Base-by-base conservation (phyloP, 805 yeast species). In the Candida nemodendra region DNA sequence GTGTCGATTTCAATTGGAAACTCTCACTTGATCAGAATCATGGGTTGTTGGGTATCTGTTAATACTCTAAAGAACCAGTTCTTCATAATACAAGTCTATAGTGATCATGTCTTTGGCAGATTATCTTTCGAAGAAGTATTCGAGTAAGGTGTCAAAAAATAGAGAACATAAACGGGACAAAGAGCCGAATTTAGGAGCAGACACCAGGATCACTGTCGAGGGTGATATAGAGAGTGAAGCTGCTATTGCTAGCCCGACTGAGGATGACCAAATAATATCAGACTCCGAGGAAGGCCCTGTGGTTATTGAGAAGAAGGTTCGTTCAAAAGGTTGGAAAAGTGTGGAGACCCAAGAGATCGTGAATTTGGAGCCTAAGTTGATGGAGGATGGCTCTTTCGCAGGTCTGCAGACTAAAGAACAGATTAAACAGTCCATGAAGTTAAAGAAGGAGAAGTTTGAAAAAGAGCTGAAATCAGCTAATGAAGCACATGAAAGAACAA, bases 321-420 rank as follows among this genome's bases (percentile, higher is more conserved):
- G 23, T 9, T 30, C 44, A 5, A 51, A 51, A 32, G 56, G 56
- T 16, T 54, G 59, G 59, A 50, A 30, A 21, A 39, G 26, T 15
- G 36, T 46, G 11, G 53, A 46, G 34, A 46, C 50, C 9, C 45
- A 45, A 24, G 43, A 39, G 50, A 56, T 50, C 16, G 36, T 43
- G 4, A 38, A 28, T 4, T 41, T 38, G 9, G 35, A 43, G 27
- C 41, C 51, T 5, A 27, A 28, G 16, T 13, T 39, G 31, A 44
- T 45, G 53, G 36, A 46, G 12, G 54, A 53, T 32, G 58, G 57
- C 9, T 47, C 54, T 6, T 38, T 40, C 28, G 57, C 55, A 2
- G 80, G 81, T 4, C 53, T 76, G 14, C 78, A 74, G 44, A 67
- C 77, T 0, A 74, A 69, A 3, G 68, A 59, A 4, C 62, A 70